Base-by-base conservation (phyloP, 306 rosid species). In the Elaeagnus macrophylla region DNA sequence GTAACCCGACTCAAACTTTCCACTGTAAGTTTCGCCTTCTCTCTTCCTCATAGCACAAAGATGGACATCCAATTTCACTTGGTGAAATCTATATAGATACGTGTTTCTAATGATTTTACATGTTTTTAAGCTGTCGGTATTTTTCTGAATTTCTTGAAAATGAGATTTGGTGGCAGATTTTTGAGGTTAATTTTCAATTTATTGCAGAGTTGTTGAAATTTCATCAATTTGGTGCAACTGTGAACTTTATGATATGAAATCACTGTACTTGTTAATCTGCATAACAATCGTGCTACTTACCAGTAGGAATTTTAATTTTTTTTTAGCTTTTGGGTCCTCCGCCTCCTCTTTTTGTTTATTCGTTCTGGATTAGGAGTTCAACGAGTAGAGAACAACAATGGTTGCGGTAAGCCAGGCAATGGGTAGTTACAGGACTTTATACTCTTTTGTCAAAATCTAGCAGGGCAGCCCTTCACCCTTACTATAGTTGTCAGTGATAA, bases 21-120 rank as follows among this genome's bases (percentile, higher is more conserved):
- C 40, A 19, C 65, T 19, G 67, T 51, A 40, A 61, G 51, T 61
- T 44, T 40, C 37, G 19, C 48, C 49, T 12, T 51, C 14, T 59
- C 19, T 57, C 40, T 42, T 35, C 11, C 14, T 20, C 42, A 20
- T 20, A 20, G 3, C 32, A 20, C 32, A 20, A 20, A 20, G 32
- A 25, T 13, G 7, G 32, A 19, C 37, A 44, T 1, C 14, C 57
- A 51, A 48, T 40, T 61, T 61, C 17, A 12, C 51, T 46, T 13
- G 42, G 20, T 18, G 19, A 15, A 51, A 7, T 39, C 11, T 11
- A 10, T 3, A 4, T 6, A 14, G 12, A 7, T 8, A 20, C 39
- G 12, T 7, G 10, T 9, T 38, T 15, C 7, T 36, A 19, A 10
- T 32, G 12, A 15, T 18, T 51, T 19, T 48, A 3, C 49, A 9